Conservation (phyloP, 805 yeast genomes). For the Pichia manshurica region DNA sequence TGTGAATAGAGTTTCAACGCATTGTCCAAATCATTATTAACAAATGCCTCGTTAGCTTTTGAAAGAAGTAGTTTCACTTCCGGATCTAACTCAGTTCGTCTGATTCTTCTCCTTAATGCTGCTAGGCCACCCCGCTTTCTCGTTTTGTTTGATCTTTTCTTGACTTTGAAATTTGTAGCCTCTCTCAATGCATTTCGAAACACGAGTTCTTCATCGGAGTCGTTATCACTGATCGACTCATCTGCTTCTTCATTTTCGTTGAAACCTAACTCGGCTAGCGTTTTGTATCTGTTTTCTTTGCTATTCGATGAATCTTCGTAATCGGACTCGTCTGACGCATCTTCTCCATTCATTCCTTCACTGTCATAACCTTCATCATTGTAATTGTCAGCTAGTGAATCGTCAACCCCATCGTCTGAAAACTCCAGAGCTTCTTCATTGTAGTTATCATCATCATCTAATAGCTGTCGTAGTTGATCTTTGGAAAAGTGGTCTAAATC, state of each 20-base stretch:
- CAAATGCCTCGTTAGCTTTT: slow-evolving; percentile 77
- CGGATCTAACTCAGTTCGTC: slow-evolving; percentile 52
- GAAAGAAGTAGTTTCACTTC: slow-evolving; percentile 64
- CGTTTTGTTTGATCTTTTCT: slow-evolving; percentile 28
- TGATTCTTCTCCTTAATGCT: slow-evolving; percentile 34
- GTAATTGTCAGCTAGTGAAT: slow-evolving; percentile 17
- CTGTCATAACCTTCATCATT: slow-evolving; percentile 17
- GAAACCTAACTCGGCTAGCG: slow-evolving; percentile 24
- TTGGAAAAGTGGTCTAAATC: slow-evolving; percentile 23
- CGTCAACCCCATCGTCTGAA: slow-evolving; percentile 21
- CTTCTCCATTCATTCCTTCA: slow-evolving; percentile 14
- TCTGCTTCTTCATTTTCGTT: slow-evolving; percentile 27
- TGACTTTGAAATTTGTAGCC: slow-evolving; percentile 58
- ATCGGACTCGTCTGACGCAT: slow-evolving; percentile 10
- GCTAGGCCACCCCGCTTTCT: slow-evolving; percentile 29
- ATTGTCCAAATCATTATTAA: slow-evolving; percentile 48
- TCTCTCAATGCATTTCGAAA: slow-evolving; percentile 61
- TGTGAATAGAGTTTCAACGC: slow-evolving; percentile 59
- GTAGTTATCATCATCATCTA: slow-evolving; percentile 21
- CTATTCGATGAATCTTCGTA: slow-evolving; percentile 18
- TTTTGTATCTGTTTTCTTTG: slow-evolving; percentile 17
- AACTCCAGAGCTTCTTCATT: slow-evolving; percentile 34
- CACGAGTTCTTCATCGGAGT: slow-evolving; percentile 38
- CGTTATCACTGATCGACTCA: slow-evolving; percentile 27
- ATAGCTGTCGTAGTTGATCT: slow-evolving; percentile 23